Base-by-base conservation (phyloP, 1,139 yeast genomes). In the Nadsonia commutata region DNA sequence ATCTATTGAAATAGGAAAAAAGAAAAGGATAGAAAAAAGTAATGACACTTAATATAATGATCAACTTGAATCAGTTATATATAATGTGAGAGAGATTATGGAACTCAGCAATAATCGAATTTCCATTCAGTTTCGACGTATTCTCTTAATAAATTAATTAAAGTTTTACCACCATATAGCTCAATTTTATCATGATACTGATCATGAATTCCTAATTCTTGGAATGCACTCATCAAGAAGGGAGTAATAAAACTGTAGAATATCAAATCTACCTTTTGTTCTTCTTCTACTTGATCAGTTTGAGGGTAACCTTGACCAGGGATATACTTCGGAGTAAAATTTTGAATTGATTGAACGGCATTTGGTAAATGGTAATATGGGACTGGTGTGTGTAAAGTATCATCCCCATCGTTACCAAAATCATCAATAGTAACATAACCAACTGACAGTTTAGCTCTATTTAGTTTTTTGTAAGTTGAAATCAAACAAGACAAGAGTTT, bases 401-500 rank as follows among this genome's bases (percentile, higher is more conserved):
- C 97, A 56, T 90, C 98, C 16, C 98, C 98, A 49, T 76, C 76
- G 48, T 66, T 60, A 0, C 96, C 97, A 53, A 72, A 70, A 55
- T 86, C 97, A 58, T 90, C 98, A 42, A 64, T 56, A 0, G 98
- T 86, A 0, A 77, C 78, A 53, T 82, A 82, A 0, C 98, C 97
- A 44, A 72, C 70, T 1, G 63, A 47, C 19, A 45, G 44, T 3
- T 44, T 27, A 41, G 39, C n/a, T 43, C 45, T 23, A 20, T 36
- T 38, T 47, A 48, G 13, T 13, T 4, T 6, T 8, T 16, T 13
- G n/a, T 27, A 27, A 27, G 33, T 27, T 4, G 33, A 27, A 27
- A 27, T 16, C 8, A 27, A 16, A 27, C 16, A 11, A 27, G 8
- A 27, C 13, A 27, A 13, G n/a, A 27, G n/a, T 9, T 27, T 27